These are phyloP conservation scores for Chaetomiaceae sp. DNA, from an alignment of 2,329 filamentous ascomycete species.

Conservation along the genomic window DNA sequence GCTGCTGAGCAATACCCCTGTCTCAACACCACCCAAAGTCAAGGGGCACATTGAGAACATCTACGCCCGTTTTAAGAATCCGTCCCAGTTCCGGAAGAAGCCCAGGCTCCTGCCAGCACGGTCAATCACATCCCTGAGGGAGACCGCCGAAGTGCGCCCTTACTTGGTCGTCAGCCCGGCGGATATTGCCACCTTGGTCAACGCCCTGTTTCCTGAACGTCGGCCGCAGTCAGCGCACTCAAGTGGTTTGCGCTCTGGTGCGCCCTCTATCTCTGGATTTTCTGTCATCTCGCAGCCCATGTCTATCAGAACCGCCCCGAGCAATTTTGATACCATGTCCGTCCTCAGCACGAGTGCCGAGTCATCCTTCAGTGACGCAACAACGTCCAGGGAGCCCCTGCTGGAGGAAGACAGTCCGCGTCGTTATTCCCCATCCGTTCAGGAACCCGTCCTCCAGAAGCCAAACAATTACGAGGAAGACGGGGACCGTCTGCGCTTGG, in stretches of 20 bases:
- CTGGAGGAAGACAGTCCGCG: slow-evolving; percentile 53
- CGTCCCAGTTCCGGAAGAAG: slow-evolving; percentile 42
- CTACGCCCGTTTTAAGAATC: slow-evolving; percentile 56
- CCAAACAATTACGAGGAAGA: slow-evolving; percentile 57
- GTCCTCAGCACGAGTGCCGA: slow-evolving; percentile 68
- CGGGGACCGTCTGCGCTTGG: slow-evolving; percentile 59
- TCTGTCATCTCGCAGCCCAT: slow-evolving; percentile 63
- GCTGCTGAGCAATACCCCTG: slow-evolving; percentile 62
- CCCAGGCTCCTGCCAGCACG: slow-evolving; percentile 64
- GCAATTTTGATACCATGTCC: slow-evolving; percentile 61
- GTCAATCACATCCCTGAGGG: slow-evolving; percentile 65
- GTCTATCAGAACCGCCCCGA: slow-evolving; percentile 54
- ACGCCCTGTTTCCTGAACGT: slow-evolving; percentile 75
- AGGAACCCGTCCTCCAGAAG: slow-evolving; percentile 41
- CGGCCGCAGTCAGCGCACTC: slow-evolving; percentile 59
- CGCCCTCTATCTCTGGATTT: slow-evolving; percentile 63
- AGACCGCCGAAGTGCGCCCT: slow-evolving; percentile 73
- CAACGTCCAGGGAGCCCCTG: slow-evolving; percentile 60
- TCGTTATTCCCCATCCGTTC: slow-evolving; percentile 50
- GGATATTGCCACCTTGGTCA: slow-evolving; percentile 74
- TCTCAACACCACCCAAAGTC: slow-evolving; percentile 58
- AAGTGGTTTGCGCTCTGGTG: slow-evolving; percentile 60
- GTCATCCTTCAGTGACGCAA: slow-evolving; percentile 65
- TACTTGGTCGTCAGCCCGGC: slow-evolving; percentile 75
- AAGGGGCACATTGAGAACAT: slow-evolving; percentile 68